phyloP scores from a whole-genome alignment of 345 rosid species.

The Corymbia maculata region DNA sequence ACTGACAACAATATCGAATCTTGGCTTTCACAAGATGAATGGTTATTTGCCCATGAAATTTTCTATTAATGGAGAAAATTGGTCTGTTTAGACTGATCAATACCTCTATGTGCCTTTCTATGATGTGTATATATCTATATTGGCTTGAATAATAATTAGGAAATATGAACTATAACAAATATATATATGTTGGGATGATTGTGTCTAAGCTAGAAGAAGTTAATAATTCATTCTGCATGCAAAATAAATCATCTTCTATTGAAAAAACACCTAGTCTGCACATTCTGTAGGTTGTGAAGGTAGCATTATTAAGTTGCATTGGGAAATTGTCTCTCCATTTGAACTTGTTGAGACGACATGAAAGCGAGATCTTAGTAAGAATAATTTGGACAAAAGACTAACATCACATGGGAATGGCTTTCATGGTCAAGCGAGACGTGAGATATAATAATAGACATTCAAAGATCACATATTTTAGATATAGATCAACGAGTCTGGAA shows the following conservation, averaged over 20 bases:
- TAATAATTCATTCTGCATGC: background rate
- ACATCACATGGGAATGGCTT: background rate
- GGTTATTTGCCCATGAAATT: background rate
- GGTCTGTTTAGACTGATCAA: background rate
- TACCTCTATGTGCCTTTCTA: background rate
- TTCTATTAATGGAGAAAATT: background rate
- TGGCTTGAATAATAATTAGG: background rate
- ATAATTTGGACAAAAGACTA: background rate
- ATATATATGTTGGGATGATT: background rate
- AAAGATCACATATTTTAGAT: background rate
- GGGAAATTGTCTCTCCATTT: background rate
- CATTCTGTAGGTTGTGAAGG: background rate
- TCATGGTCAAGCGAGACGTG: background rate
- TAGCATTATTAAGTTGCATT: background rate
- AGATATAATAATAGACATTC: background rate
- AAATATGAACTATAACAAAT: background rate
- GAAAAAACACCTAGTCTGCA: background rate
- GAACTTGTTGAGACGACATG: background rate
- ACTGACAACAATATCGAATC: background rate
- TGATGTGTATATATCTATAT: background rate
- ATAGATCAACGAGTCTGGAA: background rate
- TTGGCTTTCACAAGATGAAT: background rate
- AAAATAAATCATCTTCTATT: background rate
- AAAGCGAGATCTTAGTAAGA: background rate
- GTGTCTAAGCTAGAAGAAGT: background rate